Conservation (phyloP, 1,284 basidiomycete species). For the Fomitopsis betulina region DNA sequence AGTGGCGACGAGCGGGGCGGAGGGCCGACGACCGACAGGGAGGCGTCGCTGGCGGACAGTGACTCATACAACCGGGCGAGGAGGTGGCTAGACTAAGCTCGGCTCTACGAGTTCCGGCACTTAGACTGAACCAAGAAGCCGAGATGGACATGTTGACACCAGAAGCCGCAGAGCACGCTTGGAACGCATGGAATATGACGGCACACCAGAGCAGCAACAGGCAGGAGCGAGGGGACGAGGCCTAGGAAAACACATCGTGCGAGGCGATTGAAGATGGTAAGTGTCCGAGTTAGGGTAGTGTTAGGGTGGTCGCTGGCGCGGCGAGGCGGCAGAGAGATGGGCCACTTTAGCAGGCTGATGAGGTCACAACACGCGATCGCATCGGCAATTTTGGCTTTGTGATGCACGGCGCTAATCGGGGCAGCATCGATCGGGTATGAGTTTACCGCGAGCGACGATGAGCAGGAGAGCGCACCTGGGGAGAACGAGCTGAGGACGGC, state of each 20-base stretch:
- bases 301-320: not conserved
- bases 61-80: not conserved
- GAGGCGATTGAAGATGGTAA: not conserved
- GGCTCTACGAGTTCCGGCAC: not conserved
- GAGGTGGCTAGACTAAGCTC: not conserved
- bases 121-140: not conserved
- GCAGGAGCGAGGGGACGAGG: not conserved
- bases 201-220: not conserved
- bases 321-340: not conserved
- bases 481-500: no score
- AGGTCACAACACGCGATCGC: slow-evolving; percentile 5
- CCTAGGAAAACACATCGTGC: not conserved
- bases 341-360: not conserved
- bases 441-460: not conserved
- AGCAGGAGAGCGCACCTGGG: not conserved
- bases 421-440: not conserved
- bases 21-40: no score
- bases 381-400: not conserved
- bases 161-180: not conserved
- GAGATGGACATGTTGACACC: not conserved
- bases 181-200: not conserved
- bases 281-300: not conserved
- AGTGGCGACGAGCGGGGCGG: no score
- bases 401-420: not conserved
- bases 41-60: no score